Evolutionary conservation across 345 rosid species (phyloP).

Genomic region (Dimocarpus longan): DNA sequence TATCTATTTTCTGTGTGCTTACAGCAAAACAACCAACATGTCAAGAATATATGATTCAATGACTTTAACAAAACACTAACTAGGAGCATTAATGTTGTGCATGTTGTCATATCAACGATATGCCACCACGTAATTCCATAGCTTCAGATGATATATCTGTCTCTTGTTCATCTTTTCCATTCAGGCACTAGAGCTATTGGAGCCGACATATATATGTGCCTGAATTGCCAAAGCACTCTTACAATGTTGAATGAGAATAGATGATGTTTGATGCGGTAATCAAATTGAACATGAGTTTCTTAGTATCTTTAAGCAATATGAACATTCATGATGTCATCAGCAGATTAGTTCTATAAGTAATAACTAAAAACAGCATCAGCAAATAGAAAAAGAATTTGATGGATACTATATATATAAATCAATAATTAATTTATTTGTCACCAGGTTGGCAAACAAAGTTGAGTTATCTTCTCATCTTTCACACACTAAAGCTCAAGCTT

Average conservation of each 20-base stretch:
- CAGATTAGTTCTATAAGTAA: background rate
- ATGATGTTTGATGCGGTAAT: background rate
- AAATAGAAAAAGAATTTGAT: conserved; percentile 11
- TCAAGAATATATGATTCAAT: background rate
- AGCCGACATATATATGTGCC: background rate
- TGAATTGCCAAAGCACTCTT: background rate
- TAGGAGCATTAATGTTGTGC: conserved; percentile 1
- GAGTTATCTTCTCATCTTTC: conserved; percentile 11
- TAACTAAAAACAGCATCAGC: background rate
- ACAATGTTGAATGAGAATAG: background rate
- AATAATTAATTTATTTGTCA: background rate
- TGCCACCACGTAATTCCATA: background rate
- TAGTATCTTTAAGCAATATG: background rate
- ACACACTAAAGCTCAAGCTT: conserved; percentile 2
- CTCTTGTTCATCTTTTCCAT: background rate
- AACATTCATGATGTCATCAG: background rate
- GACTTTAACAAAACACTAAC: background rate
- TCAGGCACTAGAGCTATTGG: background rate
- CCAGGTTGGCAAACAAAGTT: conserved; percentile 16
- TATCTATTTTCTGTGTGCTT: background rate
- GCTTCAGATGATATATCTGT: background rate
- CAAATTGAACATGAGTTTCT: background rate
- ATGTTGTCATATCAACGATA: background rate
- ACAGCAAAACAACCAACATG: background rate
- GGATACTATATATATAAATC: background rate